Conservation (phyloP, 768 basidiomycete genomes). For the Termitomyces sp. region DNA sequence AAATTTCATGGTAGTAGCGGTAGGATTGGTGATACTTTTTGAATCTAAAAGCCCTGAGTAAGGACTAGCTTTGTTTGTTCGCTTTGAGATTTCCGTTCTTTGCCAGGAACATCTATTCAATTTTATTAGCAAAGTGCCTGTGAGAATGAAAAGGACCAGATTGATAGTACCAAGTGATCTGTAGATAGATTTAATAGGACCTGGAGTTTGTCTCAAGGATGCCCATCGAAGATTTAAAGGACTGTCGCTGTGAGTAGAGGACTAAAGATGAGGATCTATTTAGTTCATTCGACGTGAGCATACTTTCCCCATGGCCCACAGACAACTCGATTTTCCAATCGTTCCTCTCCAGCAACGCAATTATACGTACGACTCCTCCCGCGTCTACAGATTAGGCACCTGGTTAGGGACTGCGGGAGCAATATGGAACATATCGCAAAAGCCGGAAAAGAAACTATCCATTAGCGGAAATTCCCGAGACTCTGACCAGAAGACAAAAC, state of each 20-base stretch:
- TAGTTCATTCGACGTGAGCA: background rate
- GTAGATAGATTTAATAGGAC: too few relatives aligned
- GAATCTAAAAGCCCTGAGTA: too few relatives aligned
- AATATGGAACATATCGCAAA: slow-evolving; percentile 15
- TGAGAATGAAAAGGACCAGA: too few relatives aligned
- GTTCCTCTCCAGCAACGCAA: slow-evolving; percentile 35
- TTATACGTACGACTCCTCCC: slow-evolving; percentile 35
- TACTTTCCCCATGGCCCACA: too few relatives aligned
- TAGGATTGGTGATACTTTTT: background rate
- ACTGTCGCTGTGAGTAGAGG: too few relatives aligned
- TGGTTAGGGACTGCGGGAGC: background rate
- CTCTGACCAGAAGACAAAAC: too few relatives aligned
- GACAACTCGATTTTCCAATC: slow-evolving; percentile 46
- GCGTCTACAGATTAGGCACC: slow-evolving; percentile 17
- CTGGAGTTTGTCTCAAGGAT: too few relatives aligned
- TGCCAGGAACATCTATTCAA: too few relatives aligned
- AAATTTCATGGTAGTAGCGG: background rate
- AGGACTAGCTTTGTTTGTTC: background rate
- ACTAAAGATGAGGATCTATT: too few relatives aligned
- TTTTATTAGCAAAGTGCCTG: too few relatives aligned
- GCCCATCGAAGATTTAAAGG: background rate
- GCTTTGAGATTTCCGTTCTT: background rate
- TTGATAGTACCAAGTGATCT: too few relatives aligned
- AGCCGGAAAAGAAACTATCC: slow-evolving; percentile 35
- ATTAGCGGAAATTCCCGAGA: slow-evolving; percentile 20